Evolutionary conservation across 192 early-diverging fungal genomes (phyloP).

Genomic region (Rhizoclosmatium sp.): DNA sequence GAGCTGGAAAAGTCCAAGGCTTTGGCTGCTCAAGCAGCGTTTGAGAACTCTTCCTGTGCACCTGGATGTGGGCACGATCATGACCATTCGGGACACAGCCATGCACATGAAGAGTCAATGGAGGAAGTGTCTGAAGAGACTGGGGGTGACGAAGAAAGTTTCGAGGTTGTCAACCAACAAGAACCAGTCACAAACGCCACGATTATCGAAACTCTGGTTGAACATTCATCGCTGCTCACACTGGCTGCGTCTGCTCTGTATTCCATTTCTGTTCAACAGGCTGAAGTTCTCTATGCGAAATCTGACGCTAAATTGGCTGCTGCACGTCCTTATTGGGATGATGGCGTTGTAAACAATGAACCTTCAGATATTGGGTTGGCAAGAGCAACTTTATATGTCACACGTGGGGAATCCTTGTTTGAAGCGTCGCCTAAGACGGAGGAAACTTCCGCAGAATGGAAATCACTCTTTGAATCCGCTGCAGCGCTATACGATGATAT

Average conservation of each 20-base stretch:
- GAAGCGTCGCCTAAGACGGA: constrained; percentile 29
- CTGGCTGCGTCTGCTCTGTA: constrained; percentile 31
- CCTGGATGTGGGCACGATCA: constrained; percentile 15
- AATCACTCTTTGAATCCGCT: constrained; percentile 34
- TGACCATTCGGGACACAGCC: background rate
- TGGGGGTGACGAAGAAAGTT: constrained; percentile 26
- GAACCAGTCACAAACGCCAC: constrained; percentile 29
- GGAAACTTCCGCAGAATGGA: background rate
- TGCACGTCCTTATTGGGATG: constrained; percentile 4
- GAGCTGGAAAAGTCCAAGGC: constrained; percentile 10
- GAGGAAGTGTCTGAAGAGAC: constrained; percentile 21
- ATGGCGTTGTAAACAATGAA: constrained; percentile 10
- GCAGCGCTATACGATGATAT: constrained; percentile 30
- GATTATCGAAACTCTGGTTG: constrained; percentile 53
- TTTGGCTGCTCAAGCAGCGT: background rate
- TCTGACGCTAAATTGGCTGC: constrained; percentile 34
- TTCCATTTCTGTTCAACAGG: constrained; percentile 15
- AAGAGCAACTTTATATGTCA: constrained; percentile 36
- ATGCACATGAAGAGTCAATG: constrained; percentile 1
- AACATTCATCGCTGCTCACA: constrained; percentile 44
- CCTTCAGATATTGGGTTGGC: constrained; percentile 32
- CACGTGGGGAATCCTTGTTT: constrained; percentile 41
- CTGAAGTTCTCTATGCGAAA: constrained; percentile 28
- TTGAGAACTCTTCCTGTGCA: background rate
- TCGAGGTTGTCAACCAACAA: constrained; percentile 27